Base-by-base conservation (phyloP, 2,329 filamentous ascomycete genomes). In the Lecanoromycetidae sp. region DNA sequence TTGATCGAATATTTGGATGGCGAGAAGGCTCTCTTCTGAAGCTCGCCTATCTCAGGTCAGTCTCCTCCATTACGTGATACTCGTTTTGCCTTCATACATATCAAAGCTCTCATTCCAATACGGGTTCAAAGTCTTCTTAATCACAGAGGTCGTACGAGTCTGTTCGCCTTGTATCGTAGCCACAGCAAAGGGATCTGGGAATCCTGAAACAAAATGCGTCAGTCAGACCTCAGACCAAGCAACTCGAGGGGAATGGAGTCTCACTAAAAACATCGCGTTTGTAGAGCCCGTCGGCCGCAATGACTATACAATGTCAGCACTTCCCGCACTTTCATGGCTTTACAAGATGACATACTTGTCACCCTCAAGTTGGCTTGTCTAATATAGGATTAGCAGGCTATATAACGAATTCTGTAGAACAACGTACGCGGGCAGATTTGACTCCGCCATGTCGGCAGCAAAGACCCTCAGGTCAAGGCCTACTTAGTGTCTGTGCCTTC, bases 51-150 rank as follows among this genome's bases (percentile, higher is more conserved):
- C 29, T 19, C 44, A 38, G 27, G 22, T 53, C 25, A 47, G 36
- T 34, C 20, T 29, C 19, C 20, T 22, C 33, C 27, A 35, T 15
- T n/a, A 19, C 51, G 44, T 48, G 50, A 36, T 41, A 25, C 26
- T 44, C 9, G 27, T 36, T 15, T 49, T 51, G 37, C 51, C 30
- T 52, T 62, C 82, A 60, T 79, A 96, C 91, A 98, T 83, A 67
- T 98, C 91, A 71, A 98, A 98, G 62, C 80, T 87, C 71, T 98
- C 91, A 67, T 98, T 98, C 91, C 91, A 98, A 66, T 98, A 98
- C n/a, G 91, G 91, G 66, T 95, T 96, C 66, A 98, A 71, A 9
- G 91, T 96, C 69, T 91, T 84, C 70, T 95, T 96, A 66, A 91
- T 94, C 57, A 96, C 91, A 30, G 82, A 82, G 9, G 91, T 98